Base-by-base conservation (phyloP, 768 basidiomycete genomes). In the Favolaschia claudopus region DNA sequence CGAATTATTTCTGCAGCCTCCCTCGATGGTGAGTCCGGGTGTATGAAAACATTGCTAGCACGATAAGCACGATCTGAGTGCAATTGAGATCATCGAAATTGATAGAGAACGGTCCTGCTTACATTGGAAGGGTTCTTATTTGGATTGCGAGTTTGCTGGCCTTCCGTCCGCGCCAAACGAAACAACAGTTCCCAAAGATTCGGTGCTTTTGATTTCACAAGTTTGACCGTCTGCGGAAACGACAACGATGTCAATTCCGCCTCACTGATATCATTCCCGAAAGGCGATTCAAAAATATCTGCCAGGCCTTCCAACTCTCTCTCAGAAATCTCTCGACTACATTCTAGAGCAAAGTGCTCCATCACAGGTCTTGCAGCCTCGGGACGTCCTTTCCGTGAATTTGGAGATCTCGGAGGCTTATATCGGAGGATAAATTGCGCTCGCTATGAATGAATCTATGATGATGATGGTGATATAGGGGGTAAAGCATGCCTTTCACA, bases 1-100 rank as follows among this genome's bases (percentile, higher is more conserved):
- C 66, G 2, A 73, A 57, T 4, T 77, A 46, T 59, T 79, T 78
- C 25, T 72, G 67, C 8, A 75, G 49, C 3, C 60, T 59, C 17
- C 59, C 60, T 1, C 60, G 58, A 28, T 69, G 64, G 49, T 75
- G 69, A 0, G 71, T 72, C 0, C 71, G 70, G 1, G 66, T 53
- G 47, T 70, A 76, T n/a, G 62, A 63, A 5, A 72, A 52, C 46
- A 74, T 68, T 19, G 62, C 70, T 5, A 76, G 66, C 31, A 70
- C 66, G 5, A 48, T 63, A 0, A 73, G 28, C 3, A 69, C 60
- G 20, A 69, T 58, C 74, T 77, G 48, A 17, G 43, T 38, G 19
- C n/a, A 32, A 13, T 22, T 17, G n/a, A 48, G 22, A 36, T 25
- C n/a, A 42, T 39, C 17, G 38, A 39, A 17, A 44, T 17, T 36